These are phyloP conservation scores for Candida peoriensis DNA, from an alignment of 805 yeast species.

Conservation along the genomic window DNA sequence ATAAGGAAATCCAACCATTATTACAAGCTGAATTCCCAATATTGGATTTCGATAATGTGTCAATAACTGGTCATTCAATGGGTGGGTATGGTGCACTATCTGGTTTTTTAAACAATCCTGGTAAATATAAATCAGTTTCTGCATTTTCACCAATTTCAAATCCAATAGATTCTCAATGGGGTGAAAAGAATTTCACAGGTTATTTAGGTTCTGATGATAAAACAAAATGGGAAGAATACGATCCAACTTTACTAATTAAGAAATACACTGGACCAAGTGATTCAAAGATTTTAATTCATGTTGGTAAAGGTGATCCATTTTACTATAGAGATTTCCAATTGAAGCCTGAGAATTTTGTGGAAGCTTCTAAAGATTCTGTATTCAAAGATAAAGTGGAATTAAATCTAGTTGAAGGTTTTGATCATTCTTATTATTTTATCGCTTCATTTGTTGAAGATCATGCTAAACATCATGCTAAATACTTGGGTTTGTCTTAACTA, in stretches of 20 bases:
- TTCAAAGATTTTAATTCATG: constrained; percentile 72
- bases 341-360: constrained; percentile 66
- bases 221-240: constrained; percentile 62
- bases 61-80: constrained; percentile 97
- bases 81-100: constrained; percentile 94
- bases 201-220: constrained; percentile 58
- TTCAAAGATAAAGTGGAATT: constrained; percentile 59
- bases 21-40: constrained; percentile 28
- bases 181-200: constrained; percentile 72
- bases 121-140: constrained; percentile 68
- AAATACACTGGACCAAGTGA: constrained; percentile 41
- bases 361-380: constrained; percentile 47
- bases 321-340: constrained; percentile 56
- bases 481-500: constrained; percentile 31
- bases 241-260: constrained; percentile 75
- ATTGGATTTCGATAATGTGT: constrained; percentile 60
- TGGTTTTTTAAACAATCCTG: constrained; percentile 63
- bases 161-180: constrained; percentile 82
- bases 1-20: constrained; percentile 58
- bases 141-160: constrained; percentile 90
- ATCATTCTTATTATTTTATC: constrained; percentile 86
- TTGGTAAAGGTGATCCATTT: constrained; percentile 77
- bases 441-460: constrained; percentile 77
- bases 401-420: constrained; percentile 72
- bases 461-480: constrained; percentile 80